Evolutionary conservation across 2,329 filamentous ascomycete species (phyloP), one percentile per base, ranked within the genome.

Genomic region (Clonostachys byssicola): DNA sequence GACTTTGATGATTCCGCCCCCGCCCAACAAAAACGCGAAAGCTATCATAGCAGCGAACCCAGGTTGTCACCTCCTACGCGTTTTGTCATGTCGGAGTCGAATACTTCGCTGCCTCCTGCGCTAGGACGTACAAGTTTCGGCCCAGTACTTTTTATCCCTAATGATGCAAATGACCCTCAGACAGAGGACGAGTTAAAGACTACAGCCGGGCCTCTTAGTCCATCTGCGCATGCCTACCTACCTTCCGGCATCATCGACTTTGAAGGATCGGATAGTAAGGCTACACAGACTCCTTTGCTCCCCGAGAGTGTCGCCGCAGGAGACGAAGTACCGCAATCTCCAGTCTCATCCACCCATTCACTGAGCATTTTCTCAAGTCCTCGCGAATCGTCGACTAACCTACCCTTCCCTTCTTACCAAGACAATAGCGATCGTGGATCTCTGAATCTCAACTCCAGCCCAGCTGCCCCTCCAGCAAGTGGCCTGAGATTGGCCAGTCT

Each of bases 151-250:
- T 8, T 84, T 76, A 44, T 72, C 78, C 62, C 66, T 71, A 2
- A 57, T 66, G 5, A 38, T 45, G 7, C 72, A 74, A 39, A 70
- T 51, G 55, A 73, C 51, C 56, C 62, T 10, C 72, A 83, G 47
- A 81, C 80, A 6, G 85, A 88, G 34, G 77, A 81, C 2, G 83
- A 86, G 16, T 67, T 85, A 5, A 80, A 80, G 49, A 74, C 74
- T 4, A 78, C 75, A 16, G 83, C 80, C 30, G 88, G 86, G 3
- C 86, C 86, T 1, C 79, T 92, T 61, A 92, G 87, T 56, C 89
- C 89, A 2, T 87, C 86, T 5, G 89, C 88, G 3, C 83, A 86
- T 30, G 78, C 85, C 14, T 72, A 92, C 5, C 68, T 95, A 14
- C 89, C 89, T 1, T 87, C 88, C 6, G 73, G 71, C n/a, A 77